Evolutionary conservation across 2,329 filamentous ascomycete genomes (phyloP).

Genomic region (Colletotrichum lini): DNA sequence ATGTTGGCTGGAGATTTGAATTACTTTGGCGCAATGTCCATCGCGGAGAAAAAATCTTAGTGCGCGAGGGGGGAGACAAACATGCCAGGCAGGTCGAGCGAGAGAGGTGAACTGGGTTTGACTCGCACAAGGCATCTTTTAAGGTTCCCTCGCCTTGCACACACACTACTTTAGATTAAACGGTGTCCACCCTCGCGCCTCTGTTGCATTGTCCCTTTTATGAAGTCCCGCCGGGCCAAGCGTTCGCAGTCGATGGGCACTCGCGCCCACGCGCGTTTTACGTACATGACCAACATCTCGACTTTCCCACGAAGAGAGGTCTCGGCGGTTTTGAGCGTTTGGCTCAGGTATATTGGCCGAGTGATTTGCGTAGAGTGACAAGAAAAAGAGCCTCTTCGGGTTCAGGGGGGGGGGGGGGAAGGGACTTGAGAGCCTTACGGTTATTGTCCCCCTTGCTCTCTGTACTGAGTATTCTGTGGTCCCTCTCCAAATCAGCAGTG

Average conservation of each 20-base stretch:
- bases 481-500: neutral
- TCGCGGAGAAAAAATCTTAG: neutral
- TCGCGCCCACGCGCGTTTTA: neutral
- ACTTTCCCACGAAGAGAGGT: neutral
- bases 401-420: neutral
- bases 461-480: neutral
- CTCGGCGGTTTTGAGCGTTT: neutral
- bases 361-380: neutral
- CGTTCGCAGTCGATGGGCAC: neutral
- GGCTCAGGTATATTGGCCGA: slow-evolving; percentile 12
- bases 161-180: neutral
- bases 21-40: neutral
- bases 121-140: slow-evolving; percentile 22
- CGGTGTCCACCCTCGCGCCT: slow-evolving; percentile 9
- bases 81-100: too few relatives aligned
- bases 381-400: neutral
- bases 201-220: slow-evolving; percentile 3
- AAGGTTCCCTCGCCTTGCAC: slow-evolving; percentile 20
- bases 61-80: neutral
- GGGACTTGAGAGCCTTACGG: neutral
- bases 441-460: neutral
- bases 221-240: slow-evolving; percentile 9
- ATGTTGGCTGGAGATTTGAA: neutral
- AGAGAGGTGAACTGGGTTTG: neutral
- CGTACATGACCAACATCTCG: neutral